phyloP scores from a whole-genome alignment of 495 filamentous ascomycete genomes.

The Stereocaulon alpinum region DNA sequence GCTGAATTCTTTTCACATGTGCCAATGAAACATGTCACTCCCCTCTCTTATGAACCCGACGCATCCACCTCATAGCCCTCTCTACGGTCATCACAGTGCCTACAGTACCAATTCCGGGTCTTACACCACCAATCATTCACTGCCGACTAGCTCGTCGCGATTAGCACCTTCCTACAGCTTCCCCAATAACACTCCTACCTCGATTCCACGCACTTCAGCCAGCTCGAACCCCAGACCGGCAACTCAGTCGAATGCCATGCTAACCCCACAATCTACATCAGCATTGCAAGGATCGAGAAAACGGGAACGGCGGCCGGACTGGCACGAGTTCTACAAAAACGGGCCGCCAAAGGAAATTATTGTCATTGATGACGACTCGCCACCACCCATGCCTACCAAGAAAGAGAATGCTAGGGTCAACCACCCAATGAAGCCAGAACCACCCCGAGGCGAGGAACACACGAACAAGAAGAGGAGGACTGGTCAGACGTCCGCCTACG shows the following conservation, averaged over 20 bases:
- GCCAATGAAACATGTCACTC: slow-evolving; percentile 57
- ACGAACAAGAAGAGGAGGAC: slow-evolving; percentile 56
- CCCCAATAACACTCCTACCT: slow-evolving; percentile 35
- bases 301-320: slow-evolving; percentile 62
- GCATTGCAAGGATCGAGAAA: slow-evolving; percentile 38
- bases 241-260: slow-evolving; percentile 18
- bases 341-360: slow-evolving; percentile 89
- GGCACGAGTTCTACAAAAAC: slow-evolving; percentile 86
- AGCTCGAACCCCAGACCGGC: slow-evolving; percentile 25
- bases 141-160: slow-evolving; percentile 42
- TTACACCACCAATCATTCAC: slow-evolving; percentile 39
- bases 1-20: background rate
- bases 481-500: slow-evolving; percentile 51
- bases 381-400: slow-evolving; percentile 37
- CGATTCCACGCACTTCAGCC: slow-evolving; percentile 25
- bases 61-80: slow-evolving; percentile 59
- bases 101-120: slow-evolving; percentile 47
- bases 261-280: slow-evolving; percentile 17
- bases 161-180: slow-evolving; percentile 40
- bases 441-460: slow-evolving; percentile 34
- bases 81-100: slow-evolving; percentile 55
- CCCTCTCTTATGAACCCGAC: slow-evolving; percentile 74
- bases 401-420: slow-evolving; percentile 36
- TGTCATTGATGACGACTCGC: slow-evolving; percentile 85
- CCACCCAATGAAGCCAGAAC: slow-evolving; percentile 20